Base-by-base conservation (phyloP, 73 alveolate species). In the Symbiodinium natans region DNA sequence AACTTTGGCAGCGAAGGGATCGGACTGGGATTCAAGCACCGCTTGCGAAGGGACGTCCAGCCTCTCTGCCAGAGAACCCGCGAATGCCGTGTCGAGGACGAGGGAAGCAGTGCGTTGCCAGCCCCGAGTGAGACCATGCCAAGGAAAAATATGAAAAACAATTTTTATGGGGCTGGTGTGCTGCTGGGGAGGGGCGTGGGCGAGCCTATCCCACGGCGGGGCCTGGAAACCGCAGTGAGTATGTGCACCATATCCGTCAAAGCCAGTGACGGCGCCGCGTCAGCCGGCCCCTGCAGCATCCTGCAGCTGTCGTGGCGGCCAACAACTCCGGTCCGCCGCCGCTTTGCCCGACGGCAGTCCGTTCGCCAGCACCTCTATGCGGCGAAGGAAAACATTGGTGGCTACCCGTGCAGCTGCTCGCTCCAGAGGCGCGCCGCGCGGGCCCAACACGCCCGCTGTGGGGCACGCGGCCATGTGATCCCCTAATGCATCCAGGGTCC, bases 11-110 rank as follows among this genome's bases (percentile, higher is more conserved):
- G 59, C 83, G 59, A 31, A 11, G 41, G 93, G 82, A 29, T 83
- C 93, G 25, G 93, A 74, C 59, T 86, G 93, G 27, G 93, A 86
- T 4, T 48, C 39, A 38, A 86, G 54, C 40, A 86, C 59, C 6
- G 92, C 92, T 41, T 68, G 90, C 73, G 36, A 29, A 1, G 71
- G 1, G 73, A 68, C 71, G 21, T 10, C 40, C 23, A 82, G 90
- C 71, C 43, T 41, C 21, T 21, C 1, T 39, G 43, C 10, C 41
- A 82, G 90, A 41, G 90, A 52, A 1, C 38, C 90, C 41, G 41
- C 17, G 41, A 2, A 63, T 17, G 1, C 17, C 1, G 2, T 15
- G 41, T 82, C 90, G 41, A 17, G 25, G 21, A 23, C 73, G 40
- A 41, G 17, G 15, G 63, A 10, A 34, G 90, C 90, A 1, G 8